phyloP scores from a whole-genome alignment of 2,329 filamentous ascomycete genomes.

The Fusarium sacchari region DNA sequence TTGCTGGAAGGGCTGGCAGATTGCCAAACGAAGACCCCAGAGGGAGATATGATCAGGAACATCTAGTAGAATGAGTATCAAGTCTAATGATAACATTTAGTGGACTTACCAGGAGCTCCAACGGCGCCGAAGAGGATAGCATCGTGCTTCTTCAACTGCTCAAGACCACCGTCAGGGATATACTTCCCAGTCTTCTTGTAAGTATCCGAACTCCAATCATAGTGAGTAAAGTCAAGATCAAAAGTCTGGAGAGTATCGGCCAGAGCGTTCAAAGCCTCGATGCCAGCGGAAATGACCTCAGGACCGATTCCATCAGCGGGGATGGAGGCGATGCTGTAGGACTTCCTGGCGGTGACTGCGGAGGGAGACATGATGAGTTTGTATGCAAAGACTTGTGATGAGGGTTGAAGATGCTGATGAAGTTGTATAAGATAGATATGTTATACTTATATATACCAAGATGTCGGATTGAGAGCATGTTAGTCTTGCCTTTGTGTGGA shows the following conservation, averaged over 20 bases:
- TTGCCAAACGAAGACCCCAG: constrained; percentile 71
- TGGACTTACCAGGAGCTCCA: constrained; percentile 60
- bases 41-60: constrained; percentile 74
- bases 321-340: constrained; percentile 67
- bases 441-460: background rate
- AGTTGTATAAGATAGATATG: background rate
- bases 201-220: constrained; percentile 73
- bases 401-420: accelerated
- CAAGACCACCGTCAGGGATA: constrained; percentile 50
- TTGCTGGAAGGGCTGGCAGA: constrained; percentile 71
- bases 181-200: constrained; percentile 73
- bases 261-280: constrained; percentile 68
- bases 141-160: constrained; percentile 55
- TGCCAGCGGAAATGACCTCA: constrained; percentile 69
- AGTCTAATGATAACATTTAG: constrained; percentile 56
- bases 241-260: constrained; percentile 65
- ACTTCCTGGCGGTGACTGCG: constrained; percentile 39
- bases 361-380: constrained; percentile 38
- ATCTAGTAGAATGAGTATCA: constrained; percentile 46
- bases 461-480: constrained; percentile 7
- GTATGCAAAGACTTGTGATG: background rate
- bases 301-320: constrained; percentile 72
- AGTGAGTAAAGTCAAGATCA: constrained; percentile 68
- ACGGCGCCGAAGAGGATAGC: constrained; percentile 74
- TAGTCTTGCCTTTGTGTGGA: constrained; percentile 21